Base-by-base conservation (phyloP, 352 stramenopile species). In the Phytopythium vexans region DNA sequence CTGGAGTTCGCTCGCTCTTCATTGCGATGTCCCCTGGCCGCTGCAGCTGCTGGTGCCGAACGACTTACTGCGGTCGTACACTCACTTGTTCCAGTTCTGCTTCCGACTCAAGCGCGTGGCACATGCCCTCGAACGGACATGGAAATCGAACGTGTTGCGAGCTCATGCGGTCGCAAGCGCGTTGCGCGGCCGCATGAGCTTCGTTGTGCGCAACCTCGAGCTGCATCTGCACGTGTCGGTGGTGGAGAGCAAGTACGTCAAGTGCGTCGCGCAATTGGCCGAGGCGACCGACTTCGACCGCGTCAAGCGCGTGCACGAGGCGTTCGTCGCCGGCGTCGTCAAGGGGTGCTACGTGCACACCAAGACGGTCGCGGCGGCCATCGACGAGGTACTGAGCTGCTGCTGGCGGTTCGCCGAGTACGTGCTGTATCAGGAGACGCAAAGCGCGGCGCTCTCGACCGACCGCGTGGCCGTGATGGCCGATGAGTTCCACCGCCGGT, bases 221-320 rank as follows among this genome's bases (percentile, higher is more conserved):
- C 60, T 88, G 37, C 74, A 91, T 49, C 90, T 90, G 43, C 81
- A 93, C 36, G 71, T 93, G 40, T 85, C 84, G 52, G 81, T 93
- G 41, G 79, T 93, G 53, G 76, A 91, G 54, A 68, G 58, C 46
- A 77, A 63, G 43, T 91, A 85, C 45, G 61, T 63, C 33, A 76
- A 83, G 57, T 88, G 74, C 35, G 45, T 87, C 27, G 49, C 56
- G 3, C 66, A 88, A n/a, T 69, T 90, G 27, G 55, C 75, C 8
- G 52, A 50, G 1, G 72, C 78, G 14, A 27, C 60, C 0, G 77
- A 93, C 52, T 89, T 90, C 51, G 83, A 93, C 45, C 62, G 67
- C 11, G 80, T 83, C 32, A 88, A 91, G 60, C 71, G 74, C 2
- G 42, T 86, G 9, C 83, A 93, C 50, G 83, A 89, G 37, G 66